These are phyloP conservation scores for Mycosarcoma mackinlayi DNA, from an alignment of 1,284 basidiomycete genomes.

Conservation along the genomic window DNA sequence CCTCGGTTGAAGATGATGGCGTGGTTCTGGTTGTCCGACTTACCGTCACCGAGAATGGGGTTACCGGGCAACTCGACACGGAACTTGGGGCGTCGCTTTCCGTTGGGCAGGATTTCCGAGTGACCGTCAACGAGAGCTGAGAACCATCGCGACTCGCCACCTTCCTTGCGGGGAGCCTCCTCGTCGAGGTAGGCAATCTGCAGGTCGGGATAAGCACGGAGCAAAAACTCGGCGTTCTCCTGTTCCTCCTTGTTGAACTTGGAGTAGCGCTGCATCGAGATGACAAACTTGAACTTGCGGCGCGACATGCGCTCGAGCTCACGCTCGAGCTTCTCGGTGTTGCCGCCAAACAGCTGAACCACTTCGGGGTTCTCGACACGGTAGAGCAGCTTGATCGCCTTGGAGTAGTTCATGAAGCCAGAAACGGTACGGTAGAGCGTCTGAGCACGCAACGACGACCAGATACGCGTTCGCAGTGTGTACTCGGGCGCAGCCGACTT, in stretches of 20 bases:
- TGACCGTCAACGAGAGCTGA: slow-evolving; percentile 97
- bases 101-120: slow-evolving; percentile 91
- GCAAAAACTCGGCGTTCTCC: slow-evolving; percentile 97
- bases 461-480: slow-evolving; percentile 97
- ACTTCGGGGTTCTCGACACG: slow-evolving; percentile 99
- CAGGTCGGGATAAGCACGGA: slow-evolving; percentile 97
- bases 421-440: slow-evolving; percentile 98
- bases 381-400: slow-evolving; percentile 99
- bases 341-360: slow-evolving; percentile 94
- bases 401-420: slow-evolving; percentile 99
- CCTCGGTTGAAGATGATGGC: slow-evolving; percentile 99
- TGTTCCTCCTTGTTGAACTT: slow-evolving; percentile 99
- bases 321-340: slow-evolving; percentile 95
- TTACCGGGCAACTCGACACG: slow-evolving; percentile 97
- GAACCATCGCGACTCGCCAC: slow-evolving; percentile 93
- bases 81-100: slow-evolving; percentile 93
- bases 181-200: slow-evolving; percentile 99
- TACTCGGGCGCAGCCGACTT: slow-evolving; percentile 98
- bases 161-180: slow-evolving; percentile 88
- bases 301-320: slow-evolving; percentile 97
- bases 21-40: slow-evolving; percentile 99
- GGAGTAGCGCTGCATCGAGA: slow-evolving; percentile 99
- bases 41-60: slow-evolving; percentile 98
- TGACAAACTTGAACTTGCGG: slow-evolving; percentile 98
- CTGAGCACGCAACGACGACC: slow-evolving; percentile 97